phyloP scores from a whole-genome alignment of 306 rosid species.

The Casuarina cunninghamiana region DNA sequence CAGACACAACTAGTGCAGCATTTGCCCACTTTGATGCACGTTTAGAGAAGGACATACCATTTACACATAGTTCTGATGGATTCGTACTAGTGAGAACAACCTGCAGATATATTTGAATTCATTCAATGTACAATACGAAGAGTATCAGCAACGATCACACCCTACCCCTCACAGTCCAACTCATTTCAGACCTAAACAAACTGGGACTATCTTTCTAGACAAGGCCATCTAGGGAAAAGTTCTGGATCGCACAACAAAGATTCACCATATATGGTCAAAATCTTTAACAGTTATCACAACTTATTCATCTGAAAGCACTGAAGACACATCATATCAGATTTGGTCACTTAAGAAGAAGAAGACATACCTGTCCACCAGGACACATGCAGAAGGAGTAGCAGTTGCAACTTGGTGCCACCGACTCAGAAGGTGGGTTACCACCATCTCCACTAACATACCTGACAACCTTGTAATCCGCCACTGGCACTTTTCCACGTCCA shows the following conservation, averaged over 20 bases:
- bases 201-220: not conserved
- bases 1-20: constrained; percentile 93
- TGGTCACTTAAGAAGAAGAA: constrained; percentile 3
- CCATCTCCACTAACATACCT: constrained; percentile 50
- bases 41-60: constrained; percentile 97
- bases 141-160: constrained; percentile 10
- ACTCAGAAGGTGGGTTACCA: constrained; percentile 31
- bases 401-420: constrained; percentile 51
- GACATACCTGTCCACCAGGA: constrained; percentile 95
- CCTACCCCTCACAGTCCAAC: constrained; percentile 1
- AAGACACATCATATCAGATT: not conserved
- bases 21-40: constrained; percentile 97
- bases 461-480: constrained; percentile 92
- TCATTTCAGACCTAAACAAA: not conserved
- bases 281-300: not conserved
- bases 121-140: constrained; percentile 7
- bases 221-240: not conserved
- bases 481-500: constrained; percentile 94
- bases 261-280: not conserved
- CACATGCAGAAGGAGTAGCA: constrained; percentile 99
- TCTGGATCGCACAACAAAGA: not conserved
- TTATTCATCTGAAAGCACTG: not conserved
- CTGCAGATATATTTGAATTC: constrained; percentile 45
- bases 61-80: constrained; percentile 85
- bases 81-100: constrained; percentile 95